Conservation (phyloP, 441 rosid species). For the Populus trichocarpa region DNA sequence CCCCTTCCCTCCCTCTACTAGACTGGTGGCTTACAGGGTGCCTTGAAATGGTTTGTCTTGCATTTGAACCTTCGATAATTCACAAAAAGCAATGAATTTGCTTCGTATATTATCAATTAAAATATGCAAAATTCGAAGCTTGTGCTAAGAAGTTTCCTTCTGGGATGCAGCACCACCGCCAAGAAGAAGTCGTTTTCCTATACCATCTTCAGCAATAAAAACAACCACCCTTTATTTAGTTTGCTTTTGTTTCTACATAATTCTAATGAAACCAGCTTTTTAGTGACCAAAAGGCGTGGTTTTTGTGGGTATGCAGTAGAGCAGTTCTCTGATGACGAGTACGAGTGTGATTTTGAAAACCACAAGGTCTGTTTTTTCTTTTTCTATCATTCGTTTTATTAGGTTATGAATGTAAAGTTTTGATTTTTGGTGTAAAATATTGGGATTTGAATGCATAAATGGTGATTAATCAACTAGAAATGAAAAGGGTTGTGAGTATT, state of each 20-base stretch:
- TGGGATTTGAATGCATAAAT: background rate
- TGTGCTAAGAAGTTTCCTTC: slow-evolving; percentile 26
- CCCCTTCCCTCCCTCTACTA: background rate
- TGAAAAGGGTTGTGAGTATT: background rate
- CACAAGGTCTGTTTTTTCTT: slow-evolving; percentile 47
- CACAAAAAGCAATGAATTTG: background rate
- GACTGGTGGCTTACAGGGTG: background rate
- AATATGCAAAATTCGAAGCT: background rate
- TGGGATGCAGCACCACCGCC: slow-evolving; percentile 21
- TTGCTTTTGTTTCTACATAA: slow-evolving; percentile 23
- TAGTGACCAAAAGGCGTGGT: slow-evolving; percentile 28
- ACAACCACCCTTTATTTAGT: background rate
- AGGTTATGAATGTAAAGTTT: background rate
- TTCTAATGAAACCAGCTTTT: slow-evolving; percentile 12
- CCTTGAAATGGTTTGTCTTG: background rate
- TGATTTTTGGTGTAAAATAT: background rate
- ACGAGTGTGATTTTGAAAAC: slow-evolving; percentile 81
- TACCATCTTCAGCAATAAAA: slow-evolving; percentile 5
- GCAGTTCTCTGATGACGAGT: slow-evolving; percentile 97
- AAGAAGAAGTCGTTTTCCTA: background rate
- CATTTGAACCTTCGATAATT: background rate
- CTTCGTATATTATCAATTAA: background rate
- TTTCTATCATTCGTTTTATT: background rate
- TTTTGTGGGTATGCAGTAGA: slow-evolving; percentile 58
- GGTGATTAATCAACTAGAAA: background rate